Percentiles rank a stretch among this genome's conserved stretches.
phyloP scores from a whole-genome alignment of 148 eudicot species.

The Vaccinium vitisidaea region DNA sequence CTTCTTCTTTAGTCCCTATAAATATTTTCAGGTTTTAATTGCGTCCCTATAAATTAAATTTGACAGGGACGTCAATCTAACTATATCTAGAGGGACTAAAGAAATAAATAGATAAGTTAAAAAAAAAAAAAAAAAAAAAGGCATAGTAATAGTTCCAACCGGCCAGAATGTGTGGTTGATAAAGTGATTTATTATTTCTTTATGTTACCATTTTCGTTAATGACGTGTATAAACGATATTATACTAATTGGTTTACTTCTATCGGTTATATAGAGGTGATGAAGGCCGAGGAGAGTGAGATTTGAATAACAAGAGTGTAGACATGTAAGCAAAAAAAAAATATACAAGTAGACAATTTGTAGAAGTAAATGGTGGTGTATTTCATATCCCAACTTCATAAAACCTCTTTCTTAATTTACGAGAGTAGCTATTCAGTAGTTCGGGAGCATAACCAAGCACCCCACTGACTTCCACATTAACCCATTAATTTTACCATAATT shows the following conservation, averaged over 20 bases:
- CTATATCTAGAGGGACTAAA: too few species aligned
- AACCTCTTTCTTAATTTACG: background rate
- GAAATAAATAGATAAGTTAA: too few species aligned
- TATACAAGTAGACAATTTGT: background rate
- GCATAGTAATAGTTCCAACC: background rate
- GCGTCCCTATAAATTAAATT: too few species aligned
- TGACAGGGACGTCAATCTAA: too few species aligned
- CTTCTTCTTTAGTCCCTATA: too few species aligned
- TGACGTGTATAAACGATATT: background rate
- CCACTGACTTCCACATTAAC: too few species aligned
- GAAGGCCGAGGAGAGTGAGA: background rate
- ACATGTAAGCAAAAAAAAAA: background rate
- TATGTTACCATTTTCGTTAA: background rate
- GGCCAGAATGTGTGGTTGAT: background rate
- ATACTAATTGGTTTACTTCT: background rate
- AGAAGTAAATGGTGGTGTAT: background rate
- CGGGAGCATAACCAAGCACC: too few species aligned
- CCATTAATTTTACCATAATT: too few species aligned
- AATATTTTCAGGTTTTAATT: too few species aligned
- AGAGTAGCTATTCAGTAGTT: too few species aligned
- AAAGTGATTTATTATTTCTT: background rate
- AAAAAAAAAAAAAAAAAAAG: too few species aligned
- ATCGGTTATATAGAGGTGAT: background rate
- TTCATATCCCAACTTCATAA: background rate
- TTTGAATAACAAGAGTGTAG: background rate